Evolutionary conservation across 148 eudicot species (phyloP), one percentile per base, ranked within the genome.

Genomic region (Vaccinium corymbosum): DNA sequence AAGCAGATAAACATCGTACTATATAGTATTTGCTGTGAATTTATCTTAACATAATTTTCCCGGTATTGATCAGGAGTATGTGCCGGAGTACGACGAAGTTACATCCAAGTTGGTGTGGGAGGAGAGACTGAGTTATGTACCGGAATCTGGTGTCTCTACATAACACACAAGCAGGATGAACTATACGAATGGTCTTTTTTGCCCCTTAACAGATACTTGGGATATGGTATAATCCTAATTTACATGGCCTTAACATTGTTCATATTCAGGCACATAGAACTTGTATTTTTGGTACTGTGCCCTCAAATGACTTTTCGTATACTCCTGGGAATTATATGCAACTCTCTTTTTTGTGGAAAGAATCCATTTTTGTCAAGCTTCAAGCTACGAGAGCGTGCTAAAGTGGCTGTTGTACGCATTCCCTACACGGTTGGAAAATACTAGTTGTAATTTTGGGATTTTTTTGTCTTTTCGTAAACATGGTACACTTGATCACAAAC

Each of bases 101-200:
- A 88, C 98, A 56, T 89, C 97, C 9, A 91, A 90, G 81, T 85
- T 96, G 88, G 92, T 87, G 15, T 94, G 99, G 99, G 98, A 92
- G 64, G 94, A 89, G 78, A 90, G 87, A 82, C 90, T 91, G 29
- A 91, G 70, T 84, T 91, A 88, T 73, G 90, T 83, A 53, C 87
- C 91, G 0, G 94, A 91, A 82, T 82, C 90, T 1, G 81, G 80
- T 13, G 91, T 89, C 29, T 83, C 85, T 1, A 84, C 53, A 11
- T 81, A 19, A 53, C 29, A 64, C 29, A 64, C 38, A 4, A 15
- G 84, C 64, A 2, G 19, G 46, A 72, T 82, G 70, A 70, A 71
- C 9, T 29, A 66, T 17, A 49, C 13, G 13, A 3, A 42, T 50
- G 5, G 17, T 68, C 42, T 68, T 71, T 82, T 71, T 82, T 82